A percentile compares a stretch with the other conserved stretches of the same genome.
phyloP scores from a whole-genome alignment of 305 asterid genomes.

The Fraxinus angustifolia region DNA sequence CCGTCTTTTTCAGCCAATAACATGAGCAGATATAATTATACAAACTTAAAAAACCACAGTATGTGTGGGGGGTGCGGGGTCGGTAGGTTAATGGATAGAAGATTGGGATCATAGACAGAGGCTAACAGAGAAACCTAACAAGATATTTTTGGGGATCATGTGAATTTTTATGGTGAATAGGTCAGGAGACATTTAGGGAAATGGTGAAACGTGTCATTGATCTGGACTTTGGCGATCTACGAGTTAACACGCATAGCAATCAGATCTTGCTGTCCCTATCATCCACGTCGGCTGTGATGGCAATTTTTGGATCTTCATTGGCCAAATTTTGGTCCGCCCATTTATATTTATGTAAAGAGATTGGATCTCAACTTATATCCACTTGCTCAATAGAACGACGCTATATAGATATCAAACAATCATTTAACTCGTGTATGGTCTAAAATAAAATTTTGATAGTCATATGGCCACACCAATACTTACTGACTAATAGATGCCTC shows the following conservation, averaged over 20 bases:
- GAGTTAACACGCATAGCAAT: not conserved
- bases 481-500: too few relatives aligned
- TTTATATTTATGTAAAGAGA: not conserved
- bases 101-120: not conserved
- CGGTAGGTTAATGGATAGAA: not conserved
- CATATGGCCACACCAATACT: too few relatives aligned
- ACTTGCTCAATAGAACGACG: not conserved
- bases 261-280: constrained; percentile 10
- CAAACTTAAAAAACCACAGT: not conserved
- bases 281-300: constrained; percentile 31
- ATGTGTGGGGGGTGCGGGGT: not conserved
- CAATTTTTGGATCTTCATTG: not conserved
- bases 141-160: not conserved
- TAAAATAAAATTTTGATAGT: too few relatives aligned
- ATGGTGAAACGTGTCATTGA: not conserved
- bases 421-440: not conserved
- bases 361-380: not conserved
- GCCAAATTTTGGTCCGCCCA: not conserved
- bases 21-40: not conserved
- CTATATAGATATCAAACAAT: not conserved
- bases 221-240: not conserved
- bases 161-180: not conserved
- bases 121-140: not conserved
- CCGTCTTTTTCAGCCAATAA: constrained; percentile 15
- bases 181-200: not conserved